Conservation (phyloP, 371 early-diverging fungal species). For the Fennellomyces sp. region DNA sequence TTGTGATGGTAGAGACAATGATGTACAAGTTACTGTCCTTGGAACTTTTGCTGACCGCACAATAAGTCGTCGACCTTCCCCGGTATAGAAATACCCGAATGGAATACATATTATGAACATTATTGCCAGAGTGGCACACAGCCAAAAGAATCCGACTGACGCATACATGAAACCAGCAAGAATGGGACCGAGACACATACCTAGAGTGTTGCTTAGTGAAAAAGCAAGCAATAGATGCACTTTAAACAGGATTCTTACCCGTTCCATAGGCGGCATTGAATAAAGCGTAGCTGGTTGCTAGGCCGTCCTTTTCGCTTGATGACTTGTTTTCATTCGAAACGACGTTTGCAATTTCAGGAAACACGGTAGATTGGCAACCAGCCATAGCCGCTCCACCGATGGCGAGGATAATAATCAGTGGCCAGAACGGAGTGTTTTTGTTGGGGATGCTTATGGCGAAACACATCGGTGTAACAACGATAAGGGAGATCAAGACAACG, state of each 20-base stretch:
- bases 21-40: background rate
- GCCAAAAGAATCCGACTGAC: conserved; percentile 44
- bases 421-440: conserved; percentile 32
- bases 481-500: conserved; percentile 33
- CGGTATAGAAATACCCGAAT: conserved; percentile 37
- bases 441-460: conserved; percentile 38
- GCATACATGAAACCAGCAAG: conserved; percentile 43
- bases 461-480: conserved; percentile 29
- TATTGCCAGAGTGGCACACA: conserved; percentile 32
- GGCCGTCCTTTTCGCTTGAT: conserved; percentile 26
- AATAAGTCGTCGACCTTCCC: conserved; percentile 13
- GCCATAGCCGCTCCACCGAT: conserved; percentile 42
- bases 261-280: conserved; percentile 49
- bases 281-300: conserved; percentile 44
- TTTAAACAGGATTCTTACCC: conserved; percentile 43
- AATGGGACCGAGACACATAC: conserved; percentile 46
- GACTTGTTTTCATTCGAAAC: conserved; percentile 30
- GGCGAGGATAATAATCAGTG: conserved; percentile 27
- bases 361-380: conserved; percentile 45
- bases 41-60: background rate
- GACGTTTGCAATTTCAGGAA: conserved; percentile 45
- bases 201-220: conserved; percentile 8
- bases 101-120: conserved; percentile 38
- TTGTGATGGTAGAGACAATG: background rate
- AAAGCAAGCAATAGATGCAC: conserved; percentile 12